These are phyloP conservation scores for Phytophthora hybrid DNA, from an alignment of 352 stramenopile genomes.

Conservation along the genomic window DNA sequence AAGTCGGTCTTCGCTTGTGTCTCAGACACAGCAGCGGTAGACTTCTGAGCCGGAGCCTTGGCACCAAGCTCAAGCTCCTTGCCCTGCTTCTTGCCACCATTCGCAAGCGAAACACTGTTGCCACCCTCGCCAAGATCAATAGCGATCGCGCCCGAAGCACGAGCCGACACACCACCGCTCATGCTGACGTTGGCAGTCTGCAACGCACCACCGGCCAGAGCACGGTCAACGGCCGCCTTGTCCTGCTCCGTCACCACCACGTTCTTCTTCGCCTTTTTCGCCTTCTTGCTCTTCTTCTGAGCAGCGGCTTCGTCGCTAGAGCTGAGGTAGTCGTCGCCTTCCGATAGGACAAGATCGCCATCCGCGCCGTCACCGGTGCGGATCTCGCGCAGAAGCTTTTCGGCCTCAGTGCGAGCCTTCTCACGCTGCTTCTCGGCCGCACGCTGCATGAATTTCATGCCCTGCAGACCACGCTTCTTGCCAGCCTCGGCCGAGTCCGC, in stretches of 20 bases:
- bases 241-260: slow-evolving; percentile 60
- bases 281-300: slow-evolving; percentile 38
- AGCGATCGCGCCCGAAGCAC: slow-evolving; percentile 66
- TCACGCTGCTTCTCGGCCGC: slow-evolving; percentile 96
- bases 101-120: slow-evolving; percentile 30
- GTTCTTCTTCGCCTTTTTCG: slow-evolving; percentile 52
- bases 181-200: slow-evolving; percentile 78
- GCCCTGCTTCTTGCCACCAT: slow-evolving; percentile 31
- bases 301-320: slow-evolving; percentile 48
- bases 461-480: slow-evolving; percentile 89
- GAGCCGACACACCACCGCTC: slow-evolving; percentile 73
- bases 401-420: slow-evolving; percentile 92
- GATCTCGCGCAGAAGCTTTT: slow-evolving; percentile 95
- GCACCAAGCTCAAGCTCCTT: slow-evolving; percentile 49
- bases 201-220: slow-evolving; percentile 57
- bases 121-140: slow-evolving; percentile 75
- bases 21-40: slow-evolving; percentile 5
- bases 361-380: slow-evolving; percentile 86
- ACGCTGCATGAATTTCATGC: slow-evolving; percentile 99
- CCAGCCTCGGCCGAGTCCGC: slow-evolving; percentile 54
- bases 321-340: slow-evolving; percentile 59
- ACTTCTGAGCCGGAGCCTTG: slow-evolving; percentile 28
- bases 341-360: slow-evolving; percentile 69
- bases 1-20: slow-evolving; percentile 21
- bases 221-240: slow-evolving; percentile 61